These are phyloP conservation scores for Neckera pumila DNA, from an alignment of 225 moss, liverwort and hornwort species.

Conservation along the genomic window DNA sequence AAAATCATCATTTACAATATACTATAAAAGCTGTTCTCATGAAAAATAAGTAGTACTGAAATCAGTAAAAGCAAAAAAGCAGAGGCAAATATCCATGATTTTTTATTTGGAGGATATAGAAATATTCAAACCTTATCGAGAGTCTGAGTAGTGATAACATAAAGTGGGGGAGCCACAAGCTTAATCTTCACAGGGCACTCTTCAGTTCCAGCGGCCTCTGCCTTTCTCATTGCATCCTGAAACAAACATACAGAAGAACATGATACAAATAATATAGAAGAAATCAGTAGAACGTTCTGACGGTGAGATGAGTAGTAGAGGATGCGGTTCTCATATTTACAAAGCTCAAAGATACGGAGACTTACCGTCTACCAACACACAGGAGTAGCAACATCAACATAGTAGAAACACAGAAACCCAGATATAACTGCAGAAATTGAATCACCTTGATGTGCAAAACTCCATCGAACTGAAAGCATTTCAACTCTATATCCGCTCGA, in stretches of 20 bases:
- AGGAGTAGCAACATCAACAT: not conserved
- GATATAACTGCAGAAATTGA: not conserved
- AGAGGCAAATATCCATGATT: not conserved
- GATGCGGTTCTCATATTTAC: not conserved
- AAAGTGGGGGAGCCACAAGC: conserved; percentile 93
- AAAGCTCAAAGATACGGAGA: not conserved
- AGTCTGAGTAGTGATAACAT: conserved; percentile 96
- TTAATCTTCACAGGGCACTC: conserved; percentile 98
- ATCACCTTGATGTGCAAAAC: conserved; percentile 91
- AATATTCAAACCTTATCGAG: conserved; percentile 69
- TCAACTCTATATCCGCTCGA: conserved; percentile 93
- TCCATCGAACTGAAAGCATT: conserved; percentile 91
- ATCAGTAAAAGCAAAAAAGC: not conserved
- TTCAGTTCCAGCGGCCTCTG: conserved; percentile 80
- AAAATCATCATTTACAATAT: not conserved
- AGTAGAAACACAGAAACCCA: not conserved
- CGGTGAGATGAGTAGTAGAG: not conserved
- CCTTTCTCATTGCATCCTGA: conserved; percentile 93
- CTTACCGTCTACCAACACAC: not conserved
- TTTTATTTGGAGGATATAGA: not conserved
- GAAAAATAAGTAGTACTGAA: not conserved
- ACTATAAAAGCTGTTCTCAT: not conserved
- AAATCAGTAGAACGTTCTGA: not conserved
- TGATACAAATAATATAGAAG: not conserved
- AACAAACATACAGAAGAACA: not conserved